Conservation (phyloP, 2,329 filamentous ascomycete genomes). For the Pseudocercospora cruenta region DNA sequence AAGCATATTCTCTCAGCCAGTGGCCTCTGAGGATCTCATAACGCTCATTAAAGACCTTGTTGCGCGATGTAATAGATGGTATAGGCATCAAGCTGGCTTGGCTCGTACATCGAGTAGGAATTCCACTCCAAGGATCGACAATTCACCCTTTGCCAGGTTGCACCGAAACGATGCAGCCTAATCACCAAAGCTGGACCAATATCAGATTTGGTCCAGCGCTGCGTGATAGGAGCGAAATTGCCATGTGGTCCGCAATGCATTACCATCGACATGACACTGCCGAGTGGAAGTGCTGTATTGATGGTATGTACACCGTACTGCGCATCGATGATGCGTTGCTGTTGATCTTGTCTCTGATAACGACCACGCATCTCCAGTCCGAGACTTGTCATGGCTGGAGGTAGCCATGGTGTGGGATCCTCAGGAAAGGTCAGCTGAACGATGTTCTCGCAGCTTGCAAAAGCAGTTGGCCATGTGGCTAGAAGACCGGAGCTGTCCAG, state of each 20-base stretch:
- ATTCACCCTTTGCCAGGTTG: constrained; percentile 8
- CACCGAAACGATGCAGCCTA: constrained; percentile 1
- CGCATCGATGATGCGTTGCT: background rate
- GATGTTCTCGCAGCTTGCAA: constrained; percentile 41
- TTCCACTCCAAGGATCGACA: background rate
- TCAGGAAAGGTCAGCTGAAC: constrained; percentile 4
- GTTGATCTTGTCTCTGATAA: constrained; percentile 3
- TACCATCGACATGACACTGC: background rate
- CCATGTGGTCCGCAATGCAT: constrained; percentile 6
- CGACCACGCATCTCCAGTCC: constrained; percentile 3
- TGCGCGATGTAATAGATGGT: constrained; percentile 7
- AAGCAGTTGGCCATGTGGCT: constrained; percentile 45
- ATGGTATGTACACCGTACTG: constrained; percentile 5
- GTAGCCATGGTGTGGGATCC: constrained; percentile 2
- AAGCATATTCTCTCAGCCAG: too few relatives aligned
- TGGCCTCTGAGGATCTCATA: too few relatives aligned
- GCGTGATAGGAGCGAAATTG: background rate
- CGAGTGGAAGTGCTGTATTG: background rate
- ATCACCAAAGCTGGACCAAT: constrained; percentile 5
- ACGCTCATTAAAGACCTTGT: background rate
- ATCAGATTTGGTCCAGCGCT: background rate
- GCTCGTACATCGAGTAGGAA: background rate
- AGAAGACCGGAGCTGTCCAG: background rate
- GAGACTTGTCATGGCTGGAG: background rate
- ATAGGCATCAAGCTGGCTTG: constrained; percentile 1